Evolutionary conservation across 495 filamentous ascomycete species (phyloP), one percentile per base, ranked within the genome.

Genomic region (Recurvomyces mirabilis): DNA sequence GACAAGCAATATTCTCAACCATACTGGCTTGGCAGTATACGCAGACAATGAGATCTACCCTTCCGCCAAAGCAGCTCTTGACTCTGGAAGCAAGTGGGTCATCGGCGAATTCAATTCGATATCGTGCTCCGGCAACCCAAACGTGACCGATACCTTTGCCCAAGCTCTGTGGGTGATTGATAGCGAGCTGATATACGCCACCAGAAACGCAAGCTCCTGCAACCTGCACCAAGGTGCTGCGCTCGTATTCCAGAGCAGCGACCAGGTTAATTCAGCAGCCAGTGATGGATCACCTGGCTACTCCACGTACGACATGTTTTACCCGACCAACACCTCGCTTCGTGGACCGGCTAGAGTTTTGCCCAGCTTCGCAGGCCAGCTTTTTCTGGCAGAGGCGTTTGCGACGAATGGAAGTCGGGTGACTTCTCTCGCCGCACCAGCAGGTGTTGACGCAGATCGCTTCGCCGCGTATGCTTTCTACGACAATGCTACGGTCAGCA

Each of bases 71-170:
- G 40, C 40, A 2, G 40, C 40, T 13, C 40, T 32, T 4, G 29
- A 43, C 4, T n/a, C n/a, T 6, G 40, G 40, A n/a, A 43, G 21
- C n/a, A 21, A n/a, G 25, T 43, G 40, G 40, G 28, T 17, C 10
- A 33, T 43, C 33, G 40, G 40, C 24, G 40, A 43, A 17, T 43
- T 32, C 40, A 43, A 43, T 28, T 43, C 40, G 2, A 22, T 43
- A 17, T 14, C 40, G 11, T 43, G 40, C 26, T 31, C 40, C 29
- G 40, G 40, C 24, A 32, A 20, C 25, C 26, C 29, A 13, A 43
- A 43, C 28, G 40, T 43, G 11, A 28, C 40, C n/a, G 40, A 43
- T 25, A 31, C 26, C 10, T 43, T 43, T 28, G 40, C 40, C 28
- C 24, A 43, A 15, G 40, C 40, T 2, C 29, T 43, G 2, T 43